These are phyloP conservation scores for Gossypium mustelinum DNA, from an alignment of 345 rosid species.

Conservation along the genomic window DNA sequence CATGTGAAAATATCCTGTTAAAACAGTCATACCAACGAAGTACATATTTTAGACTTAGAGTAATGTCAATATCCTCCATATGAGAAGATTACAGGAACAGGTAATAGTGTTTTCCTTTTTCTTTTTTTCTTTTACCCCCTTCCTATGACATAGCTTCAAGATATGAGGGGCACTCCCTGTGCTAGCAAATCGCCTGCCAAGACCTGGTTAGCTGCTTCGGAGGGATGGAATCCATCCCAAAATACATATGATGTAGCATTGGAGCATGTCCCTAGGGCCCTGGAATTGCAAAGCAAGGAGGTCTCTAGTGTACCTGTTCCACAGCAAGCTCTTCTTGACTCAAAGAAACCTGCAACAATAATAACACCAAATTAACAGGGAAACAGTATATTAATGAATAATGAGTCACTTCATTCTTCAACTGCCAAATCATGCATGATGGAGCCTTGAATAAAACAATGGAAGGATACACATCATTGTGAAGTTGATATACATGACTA, in stretches of 20 bases:
- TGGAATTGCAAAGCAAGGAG: slow-evolving; percentile 70
- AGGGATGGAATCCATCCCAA: slow-evolving; percentile 96
- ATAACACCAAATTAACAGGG: neutral
- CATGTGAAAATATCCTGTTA: slow-evolving; percentile 8
- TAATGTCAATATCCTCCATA: slow-evolving; percentile 5
- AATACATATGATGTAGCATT: slow-evolving; percentile 80
- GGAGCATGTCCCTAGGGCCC: slow-evolving; percentile 63
- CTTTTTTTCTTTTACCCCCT: neutral
- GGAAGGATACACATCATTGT: neutral
- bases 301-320: slow-evolving; percentile 86
- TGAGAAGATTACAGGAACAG: slow-evolving; percentile 12
- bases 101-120: neutral
- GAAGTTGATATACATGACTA: neutral
- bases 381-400: slow-evolving; percentile 1
- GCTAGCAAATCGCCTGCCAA: slow-evolving; percentile 56
- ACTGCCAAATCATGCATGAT: neutral
- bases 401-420: neutral
- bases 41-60: neutral
- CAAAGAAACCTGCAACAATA: slow-evolving; percentile 62
- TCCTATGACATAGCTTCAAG: slow-evolving; percentile 33
- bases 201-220: slow-evolving; percentile 73
- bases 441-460: neutral
- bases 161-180: slow-evolving; percentile 70
- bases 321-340: slow-evolving; percentile 81
- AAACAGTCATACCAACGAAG: neutral